These are phyloP conservation scores for Tinospora cordifolia DNA, from an alignment of 164 flowering plant genomes.

Conservation along the genomic window DNA sequence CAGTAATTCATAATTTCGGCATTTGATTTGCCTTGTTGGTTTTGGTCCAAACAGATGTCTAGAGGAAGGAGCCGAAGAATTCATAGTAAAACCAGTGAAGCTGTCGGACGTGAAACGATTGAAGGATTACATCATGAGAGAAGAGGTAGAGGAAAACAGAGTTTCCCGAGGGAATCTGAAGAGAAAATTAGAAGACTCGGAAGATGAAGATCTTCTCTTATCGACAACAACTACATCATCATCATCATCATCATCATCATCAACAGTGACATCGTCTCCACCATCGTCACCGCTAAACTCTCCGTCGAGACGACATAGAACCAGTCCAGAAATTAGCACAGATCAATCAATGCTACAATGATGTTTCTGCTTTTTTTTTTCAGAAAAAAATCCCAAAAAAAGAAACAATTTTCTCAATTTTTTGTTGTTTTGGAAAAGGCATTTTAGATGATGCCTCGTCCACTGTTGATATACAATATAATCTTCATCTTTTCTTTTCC, in stretches of 20 bases:
- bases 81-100: conserved; percentile 74
- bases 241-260: conserved; percentile 10
- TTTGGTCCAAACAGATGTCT: conserved; percentile 44
- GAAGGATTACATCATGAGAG: conserved; percentile 38
- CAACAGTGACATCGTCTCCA: conserved; percentile 8
- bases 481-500: background rate
- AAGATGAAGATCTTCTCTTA: background rate
- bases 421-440: no score
- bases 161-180: background rate
- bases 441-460: background rate
- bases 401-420: no score
- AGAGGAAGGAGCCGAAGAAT: conserved; percentile 92
- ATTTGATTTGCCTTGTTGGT: background rate
- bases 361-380: background rate
- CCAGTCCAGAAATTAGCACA: background rate
- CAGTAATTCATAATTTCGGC: no score
- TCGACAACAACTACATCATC: conserved; percentile 16
- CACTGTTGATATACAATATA: background rate
- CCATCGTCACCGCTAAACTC: conserved; percentile 17
- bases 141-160: conserved; percentile 17
- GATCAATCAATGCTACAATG: background rate
- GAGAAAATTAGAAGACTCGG: conserved; percentile 7
- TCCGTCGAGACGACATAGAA: conserved; percentile 12
- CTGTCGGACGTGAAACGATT: conserved; percentile 65
- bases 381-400: no score